Evolutionary conservation across 2,329 filamentous ascomycete species (phyloP).

Genomic region (Paecilomyces formosus): DNA sequence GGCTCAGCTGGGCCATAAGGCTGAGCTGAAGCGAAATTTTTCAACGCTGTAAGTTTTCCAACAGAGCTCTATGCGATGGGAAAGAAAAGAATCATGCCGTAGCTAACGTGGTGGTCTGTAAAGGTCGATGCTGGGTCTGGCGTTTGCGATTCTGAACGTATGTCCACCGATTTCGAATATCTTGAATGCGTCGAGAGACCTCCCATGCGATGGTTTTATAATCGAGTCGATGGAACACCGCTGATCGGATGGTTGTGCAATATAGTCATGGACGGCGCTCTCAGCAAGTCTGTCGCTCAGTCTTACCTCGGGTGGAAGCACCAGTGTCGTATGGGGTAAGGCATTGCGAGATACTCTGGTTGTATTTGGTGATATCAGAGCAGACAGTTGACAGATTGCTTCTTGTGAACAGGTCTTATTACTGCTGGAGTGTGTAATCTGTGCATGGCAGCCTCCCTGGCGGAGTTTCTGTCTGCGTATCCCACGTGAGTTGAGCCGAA

Average conservation of each 20-base stretch:
- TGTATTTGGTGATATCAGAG: not conserved
- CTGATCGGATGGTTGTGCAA: slow-evolving; percentile 1
- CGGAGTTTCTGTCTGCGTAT: slow-evolving; percentile 64
- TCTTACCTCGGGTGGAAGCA: slow-evolving; percentile 63
- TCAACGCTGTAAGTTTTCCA: slow-evolving; percentile 35
- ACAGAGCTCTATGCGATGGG: not conserved
- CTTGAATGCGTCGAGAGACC: not conserved
- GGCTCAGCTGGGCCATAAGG: slow-evolving; percentile 51
- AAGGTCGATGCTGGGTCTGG: slow-evolving; percentile 53
- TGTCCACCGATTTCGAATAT: slow-evolving; percentile 2
- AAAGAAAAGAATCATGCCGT: not conserved
- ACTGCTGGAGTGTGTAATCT: slow-evolving; percentile 62
- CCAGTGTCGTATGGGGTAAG: slow-evolving; percentile 65
- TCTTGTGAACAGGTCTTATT: slow-evolving; percentile 32
- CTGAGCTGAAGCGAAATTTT: slow-evolving; percentile 53
- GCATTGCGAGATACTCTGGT: not conserved
- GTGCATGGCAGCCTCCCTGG: slow-evolving; percentile 60
- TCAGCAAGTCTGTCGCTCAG: slow-evolving; percentile 53
- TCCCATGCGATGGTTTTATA: not conserved
- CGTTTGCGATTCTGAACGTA: slow-evolving; percentile 55
- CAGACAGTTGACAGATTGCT: not conserved
- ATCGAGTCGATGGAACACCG: not conserved
- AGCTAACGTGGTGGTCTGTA: not conserved
- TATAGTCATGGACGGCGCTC: slow-evolving; percentile 52
- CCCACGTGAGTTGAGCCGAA: slow-evolving; percentile 32